A percentile compares a stretch with the other conserved stretches of the same genome.
phyloP scores from a whole-genome alignment of 441 rosid genomes.

The Codiaeum variegatum region DNA sequence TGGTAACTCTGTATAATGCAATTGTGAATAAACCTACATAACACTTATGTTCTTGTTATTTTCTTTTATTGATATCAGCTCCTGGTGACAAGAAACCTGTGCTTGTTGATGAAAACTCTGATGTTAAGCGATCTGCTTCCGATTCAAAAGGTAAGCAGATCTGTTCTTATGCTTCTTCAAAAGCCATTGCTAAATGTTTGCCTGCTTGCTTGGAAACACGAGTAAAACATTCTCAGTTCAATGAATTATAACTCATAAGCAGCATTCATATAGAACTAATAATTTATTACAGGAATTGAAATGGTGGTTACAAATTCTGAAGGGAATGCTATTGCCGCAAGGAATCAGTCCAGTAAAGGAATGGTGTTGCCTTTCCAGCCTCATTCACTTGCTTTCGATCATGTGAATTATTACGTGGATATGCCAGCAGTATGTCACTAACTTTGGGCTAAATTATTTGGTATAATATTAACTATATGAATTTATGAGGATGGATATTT shows the following conservation, averaged over 20 bases:
- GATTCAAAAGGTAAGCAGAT: slow-evolving; percentile 12
- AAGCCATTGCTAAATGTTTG: neutral
- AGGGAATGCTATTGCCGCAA: slow-evolving; percentile 8
- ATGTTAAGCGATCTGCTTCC: neutral
- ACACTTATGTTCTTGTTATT: neutral
- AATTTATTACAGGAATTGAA: slow-evolving; percentile 27
- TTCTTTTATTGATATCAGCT: slow-evolving; percentile 36
- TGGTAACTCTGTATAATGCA: neutral
- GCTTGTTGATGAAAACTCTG: slow-evolving; percentile 10
- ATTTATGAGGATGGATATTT: no score
- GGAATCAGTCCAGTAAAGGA: slow-evolving; percentile 29
- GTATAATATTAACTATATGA: no score
- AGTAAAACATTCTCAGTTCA: neutral
- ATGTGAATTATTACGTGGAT: slow-evolving; percentile 52
- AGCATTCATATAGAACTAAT: neutral
- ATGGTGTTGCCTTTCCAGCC: slow-evolving; percentile 55
- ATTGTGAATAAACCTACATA: neutral
- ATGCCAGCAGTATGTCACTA: slow-evolving; percentile 51
- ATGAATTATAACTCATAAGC: no score
- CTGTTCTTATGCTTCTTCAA: neutral
- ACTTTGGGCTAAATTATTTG: neutral
- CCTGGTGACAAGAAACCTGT: slow-evolving; percentile 32
- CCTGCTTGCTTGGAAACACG: neutral
- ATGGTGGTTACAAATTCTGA: slow-evolving; percentile 28
- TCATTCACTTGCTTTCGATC: slow-evolving; percentile 46